Percentiles rank a stretch among this genome's conserved stretches.
These are phyloP conservation scores for Rubia peregrina DNA, from an alignment of 305 asterid species.

Conservation along the genomic window DNA sequence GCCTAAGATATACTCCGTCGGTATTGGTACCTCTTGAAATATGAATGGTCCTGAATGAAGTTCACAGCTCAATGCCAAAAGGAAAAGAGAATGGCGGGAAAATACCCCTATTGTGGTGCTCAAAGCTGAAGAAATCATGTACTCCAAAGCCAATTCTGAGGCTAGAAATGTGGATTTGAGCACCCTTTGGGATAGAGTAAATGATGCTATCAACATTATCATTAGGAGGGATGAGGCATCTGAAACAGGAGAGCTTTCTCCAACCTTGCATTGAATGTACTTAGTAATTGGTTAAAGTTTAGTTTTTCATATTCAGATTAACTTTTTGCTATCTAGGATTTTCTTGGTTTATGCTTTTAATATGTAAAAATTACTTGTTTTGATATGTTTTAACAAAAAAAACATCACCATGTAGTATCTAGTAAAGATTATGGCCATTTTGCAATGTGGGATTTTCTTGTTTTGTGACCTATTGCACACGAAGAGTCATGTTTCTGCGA, in stretches of 20 bases:
- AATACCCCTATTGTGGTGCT: conserved; percentile 86
- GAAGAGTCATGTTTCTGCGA: background rate
- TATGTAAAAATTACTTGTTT: background rate
- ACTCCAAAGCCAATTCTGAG: conserved; percentile 90
- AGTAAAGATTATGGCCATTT: background rate
- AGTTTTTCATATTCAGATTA: conserved; percentile 5
- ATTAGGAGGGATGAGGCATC: conserved; percentile 64
- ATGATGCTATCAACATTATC: conserved; percentile 76
- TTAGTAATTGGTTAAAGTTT: conserved; percentile 4
- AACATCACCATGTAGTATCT: background rate
- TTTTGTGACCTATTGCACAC: background rate
- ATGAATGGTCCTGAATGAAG: conserved; percentile 35
- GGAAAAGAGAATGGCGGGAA: conserved; percentile 90
- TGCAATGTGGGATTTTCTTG: background rate
- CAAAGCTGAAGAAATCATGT: conserved; percentile 86
- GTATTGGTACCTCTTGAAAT: no score
- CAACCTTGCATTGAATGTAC: conserved; percentile 97
- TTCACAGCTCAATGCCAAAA: conserved; percentile 58
- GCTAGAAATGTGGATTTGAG: conserved; percentile 75
- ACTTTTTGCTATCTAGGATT: background rate
- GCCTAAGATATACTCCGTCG: no score
- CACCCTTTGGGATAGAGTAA: conserved; percentile 74
- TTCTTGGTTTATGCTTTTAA: background rate
- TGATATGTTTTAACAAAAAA: no score
- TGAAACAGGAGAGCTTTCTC: conserved; percentile 55